Evolutionary conservation across 257 asterid species (phyloP).

Genomic region (Solanum corneliomulleri): DNA sequence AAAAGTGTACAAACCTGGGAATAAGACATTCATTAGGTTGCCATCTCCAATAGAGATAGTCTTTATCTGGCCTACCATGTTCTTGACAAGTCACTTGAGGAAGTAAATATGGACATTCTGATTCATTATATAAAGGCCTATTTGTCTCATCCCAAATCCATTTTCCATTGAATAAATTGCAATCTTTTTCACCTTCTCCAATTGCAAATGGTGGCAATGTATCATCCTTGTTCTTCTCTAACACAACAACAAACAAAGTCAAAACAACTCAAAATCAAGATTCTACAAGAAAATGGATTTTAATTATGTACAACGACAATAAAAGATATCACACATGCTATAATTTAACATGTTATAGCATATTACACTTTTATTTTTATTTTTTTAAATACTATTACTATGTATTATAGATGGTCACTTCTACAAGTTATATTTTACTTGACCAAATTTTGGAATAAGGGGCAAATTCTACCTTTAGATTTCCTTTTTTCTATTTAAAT

Average conservation of each 20-base stretch:
- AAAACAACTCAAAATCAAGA: neutral
- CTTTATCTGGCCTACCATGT: slow-evolving; percentile 82
- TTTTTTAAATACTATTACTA: neutral
- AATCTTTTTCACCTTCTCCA: slow-evolving; percentile 35
- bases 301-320: neutral
- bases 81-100: slow-evolving; percentile 90
- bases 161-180: slow-evolving; percentile 63
- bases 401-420: neutral
- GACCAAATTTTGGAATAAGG: neutral
- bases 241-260: slow-evolving; percentile 5
- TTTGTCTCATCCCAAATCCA: slow-evolving; percentile 70
- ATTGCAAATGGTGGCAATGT: slow-evolving; percentile 49
- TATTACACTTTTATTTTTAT: neutral
- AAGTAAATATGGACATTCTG: slow-evolving; percentile 83
- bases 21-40: slow-evolving; percentile 73
- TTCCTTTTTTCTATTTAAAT: neutral
- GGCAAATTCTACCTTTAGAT: no score
- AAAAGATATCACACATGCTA: neutral
- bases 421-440: neutral
- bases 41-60: slow-evolving; percentile 84
- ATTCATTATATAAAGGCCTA: slow-evolving; percentile 68
- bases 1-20: slow-evolving; percentile 42
- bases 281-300: neutral
- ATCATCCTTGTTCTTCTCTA: slow-evolving; percentile 61
- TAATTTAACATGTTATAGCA: neutral